phyloP scores from a whole-genome alignment of 768 basidiomycete species.

The Ramaria rubella region DNA sequence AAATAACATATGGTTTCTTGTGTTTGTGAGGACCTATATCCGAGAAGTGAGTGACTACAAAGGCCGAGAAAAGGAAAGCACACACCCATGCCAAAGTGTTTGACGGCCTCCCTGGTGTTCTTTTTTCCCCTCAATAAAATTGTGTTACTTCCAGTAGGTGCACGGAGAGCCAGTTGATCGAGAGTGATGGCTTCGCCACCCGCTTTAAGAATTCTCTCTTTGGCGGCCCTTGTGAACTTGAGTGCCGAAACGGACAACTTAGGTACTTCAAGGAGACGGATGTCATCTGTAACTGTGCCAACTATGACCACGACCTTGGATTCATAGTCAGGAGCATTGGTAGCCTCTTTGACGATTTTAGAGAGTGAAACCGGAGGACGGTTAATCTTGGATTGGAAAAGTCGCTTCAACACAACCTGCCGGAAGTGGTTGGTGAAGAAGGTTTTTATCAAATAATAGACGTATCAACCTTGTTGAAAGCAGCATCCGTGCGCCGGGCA shows the following conservation, averaged over 20 bases:
- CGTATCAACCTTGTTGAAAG: constrained; percentile 86
- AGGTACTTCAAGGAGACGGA: constrained; percentile 78
- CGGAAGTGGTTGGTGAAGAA: constrained; percentile 18
- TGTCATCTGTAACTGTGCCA: constrained; percentile 92
- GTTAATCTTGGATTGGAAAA: constrained; percentile 97
- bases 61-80: constrained; percentile 1
- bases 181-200: constrained; percentile 94
- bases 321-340: constrained; percentile 52
- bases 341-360: constrained; percentile 79
- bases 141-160: constrained; percentile 94
- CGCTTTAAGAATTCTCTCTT: constrained; percentile 90
- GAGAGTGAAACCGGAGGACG: constrained; percentile 95
- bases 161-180: constrained; percentile 92
- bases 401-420: constrained; percentile 88
- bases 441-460: constrained; percentile 5
- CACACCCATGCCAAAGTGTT: constrained; percentile 94
- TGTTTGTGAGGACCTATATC: constrained; percentile 79
- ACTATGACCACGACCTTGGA: constrained; percentile 87
- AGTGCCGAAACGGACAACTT: constrained; percentile 93
- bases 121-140: constrained; percentile 87
- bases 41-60: not conserved
- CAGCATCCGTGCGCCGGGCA: constrained; percentile 90
- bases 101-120: constrained; percentile 90
- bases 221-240: constrained; percentile 87
- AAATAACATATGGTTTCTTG: constrained; percentile 95